Conservation (phyloP, 768 basidiomycete genomes). For the Suillus sp. region DNA sequence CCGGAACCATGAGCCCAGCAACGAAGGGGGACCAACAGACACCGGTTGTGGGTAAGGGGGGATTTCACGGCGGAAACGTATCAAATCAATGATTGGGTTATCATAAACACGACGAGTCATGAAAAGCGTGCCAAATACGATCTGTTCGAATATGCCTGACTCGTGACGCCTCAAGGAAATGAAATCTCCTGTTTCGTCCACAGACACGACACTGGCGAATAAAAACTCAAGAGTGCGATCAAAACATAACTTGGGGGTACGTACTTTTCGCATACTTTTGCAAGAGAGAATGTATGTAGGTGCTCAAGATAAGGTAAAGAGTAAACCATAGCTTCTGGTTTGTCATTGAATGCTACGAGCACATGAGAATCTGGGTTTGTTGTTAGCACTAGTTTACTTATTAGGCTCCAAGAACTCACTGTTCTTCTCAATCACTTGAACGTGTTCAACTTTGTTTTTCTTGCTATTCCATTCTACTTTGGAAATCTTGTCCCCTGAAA, state of each 20-base stretch:
- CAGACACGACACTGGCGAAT: conserved; percentile 36
- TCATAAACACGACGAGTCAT: conserved; percentile 53
- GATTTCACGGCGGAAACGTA: conserved; percentile 40
- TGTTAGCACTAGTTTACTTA: conserved; percentile 6
- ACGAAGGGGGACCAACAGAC: conserved; percentile 56
- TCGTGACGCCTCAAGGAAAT: conserved; percentile 40
- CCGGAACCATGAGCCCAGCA: conserved; percentile 58
- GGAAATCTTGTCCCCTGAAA: conserved; percentile 66
- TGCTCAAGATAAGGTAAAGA: conserved; percentile 65
- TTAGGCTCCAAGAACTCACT: conserved; percentile 41
- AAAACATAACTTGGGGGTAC: neutral
- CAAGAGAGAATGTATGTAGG: conserved; percentile 47
- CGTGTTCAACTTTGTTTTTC: conserved; percentile 48
- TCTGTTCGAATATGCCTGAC: conserved; percentile 38
- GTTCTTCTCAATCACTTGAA: conserved; percentile 60
- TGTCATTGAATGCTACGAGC: conserved; percentile 58
- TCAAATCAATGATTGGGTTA: conserved; percentile 54
- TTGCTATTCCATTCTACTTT: conserved; percentile 67
- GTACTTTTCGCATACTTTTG: conserved; percentile 17
- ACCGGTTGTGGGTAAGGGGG: conserved; percentile 67
- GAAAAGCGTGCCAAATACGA: conserved; percentile 61
- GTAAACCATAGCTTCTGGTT: conserved; percentile 52
- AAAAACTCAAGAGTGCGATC: neutral
- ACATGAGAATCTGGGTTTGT: conserved; percentile 47
- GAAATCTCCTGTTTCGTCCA: conserved; percentile 59